phyloP scores from a whole-genome alignment of 208 protist species.

The Leishmania tarentolae region DNA sequence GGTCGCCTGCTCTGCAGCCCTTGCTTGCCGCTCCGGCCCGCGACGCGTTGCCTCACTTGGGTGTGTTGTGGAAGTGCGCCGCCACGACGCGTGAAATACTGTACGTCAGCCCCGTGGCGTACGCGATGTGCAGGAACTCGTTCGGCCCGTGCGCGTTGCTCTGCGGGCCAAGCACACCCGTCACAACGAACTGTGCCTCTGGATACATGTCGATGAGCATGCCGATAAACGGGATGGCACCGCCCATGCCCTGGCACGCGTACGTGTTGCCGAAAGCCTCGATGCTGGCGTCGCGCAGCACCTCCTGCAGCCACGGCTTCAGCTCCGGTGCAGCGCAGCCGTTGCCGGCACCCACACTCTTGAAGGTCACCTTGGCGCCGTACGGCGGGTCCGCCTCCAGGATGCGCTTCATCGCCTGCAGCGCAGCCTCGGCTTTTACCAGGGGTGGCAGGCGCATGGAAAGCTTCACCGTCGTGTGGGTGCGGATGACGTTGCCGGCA shows the following conservation, averaged over 20 bases:
- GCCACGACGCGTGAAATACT: conserved; percentile 81
- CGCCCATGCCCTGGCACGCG: conserved; percentile 82
- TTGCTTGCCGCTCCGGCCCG: neutral
- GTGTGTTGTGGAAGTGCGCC: conserved; percentile 66
- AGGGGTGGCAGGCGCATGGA: conserved; percentile 93
- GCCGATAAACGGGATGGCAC: conserved; percentile 95
- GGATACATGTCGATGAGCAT: conserved; percentile 91
- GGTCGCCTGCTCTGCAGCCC: neutral
- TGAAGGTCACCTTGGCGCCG: conserved; percentile 88
- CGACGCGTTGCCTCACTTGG: conserved; percentile 23
- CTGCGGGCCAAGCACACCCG: conserved; percentile 90
- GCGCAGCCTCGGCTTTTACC: conserved; percentile 52
- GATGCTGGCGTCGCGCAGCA: conserved; percentile 77
- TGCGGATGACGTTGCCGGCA: conserved; percentile 95
- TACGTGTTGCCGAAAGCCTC: conserved; percentile 79
- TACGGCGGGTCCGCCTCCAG: conserved; percentile 92
- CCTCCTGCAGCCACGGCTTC: conserved; percentile 74
- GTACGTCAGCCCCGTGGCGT: conserved; percentile 86
- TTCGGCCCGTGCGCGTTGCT: conserved; percentile 96
- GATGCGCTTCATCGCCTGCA: conserved; percentile 62
- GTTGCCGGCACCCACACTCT: conserved; percentile 42
- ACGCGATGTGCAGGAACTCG: conserved; percentile 94
- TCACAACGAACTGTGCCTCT: conserved; percentile 94
- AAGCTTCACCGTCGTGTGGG: conserved; percentile 89
- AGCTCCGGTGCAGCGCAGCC: conserved; percentile 89